phyloP scores from a whole-genome alignment of 2,329 filamentous ascomycete species.

The Penicillium crustosum region DNA sequence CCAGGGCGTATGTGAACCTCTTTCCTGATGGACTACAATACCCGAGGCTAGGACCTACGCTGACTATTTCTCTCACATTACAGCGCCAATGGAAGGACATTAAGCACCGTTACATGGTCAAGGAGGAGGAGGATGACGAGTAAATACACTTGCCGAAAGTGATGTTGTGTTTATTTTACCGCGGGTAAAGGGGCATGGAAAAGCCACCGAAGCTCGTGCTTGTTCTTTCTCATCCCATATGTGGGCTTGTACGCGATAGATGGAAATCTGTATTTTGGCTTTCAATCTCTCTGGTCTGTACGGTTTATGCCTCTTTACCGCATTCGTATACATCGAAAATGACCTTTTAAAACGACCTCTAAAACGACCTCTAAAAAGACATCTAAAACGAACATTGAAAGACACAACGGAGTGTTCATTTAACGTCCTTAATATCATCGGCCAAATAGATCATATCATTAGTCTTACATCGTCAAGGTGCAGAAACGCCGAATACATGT shows the following conservation, averaged over 20 bases:
- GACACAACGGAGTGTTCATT: neutral
- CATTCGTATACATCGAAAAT: neutral
- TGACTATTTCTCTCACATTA: slow-evolving; percentile 17
- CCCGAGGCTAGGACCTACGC: slow-evolving; percentile 11
- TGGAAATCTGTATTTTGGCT: slow-evolving; percentile 26
- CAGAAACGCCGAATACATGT: neutral
- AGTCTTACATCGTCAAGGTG: neutral
- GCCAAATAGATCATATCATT: no score
- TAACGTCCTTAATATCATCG: neutral
- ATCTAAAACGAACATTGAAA: neutral
- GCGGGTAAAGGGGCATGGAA: slow-evolving; percentile 22
- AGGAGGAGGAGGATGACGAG: slow-evolving; percentile 61
- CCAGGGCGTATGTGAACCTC: slow-evolving; percentile 70
- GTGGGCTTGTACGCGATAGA: slow-evolving; percentile 28
- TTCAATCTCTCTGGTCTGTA: neutral
- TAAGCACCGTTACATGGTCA: slow-evolving; percentile 79
- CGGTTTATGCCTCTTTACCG: neutral
- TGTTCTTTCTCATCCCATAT: slow-evolving; percentile 25
- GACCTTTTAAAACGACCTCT: neutral
- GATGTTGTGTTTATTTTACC: slow-evolving; percentile 12
- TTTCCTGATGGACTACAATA: slow-evolving; percentile 5
- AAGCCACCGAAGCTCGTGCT: slow-evolving; percentile 17
- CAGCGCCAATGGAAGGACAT: slow-evolving; percentile 99
- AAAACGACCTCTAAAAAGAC: neutral
- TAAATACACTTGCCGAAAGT: slow-evolving; percentile 22